Conservation (phyloP, 1,284 basidiomycete species). For the Termitomyces sp. region DNA sequence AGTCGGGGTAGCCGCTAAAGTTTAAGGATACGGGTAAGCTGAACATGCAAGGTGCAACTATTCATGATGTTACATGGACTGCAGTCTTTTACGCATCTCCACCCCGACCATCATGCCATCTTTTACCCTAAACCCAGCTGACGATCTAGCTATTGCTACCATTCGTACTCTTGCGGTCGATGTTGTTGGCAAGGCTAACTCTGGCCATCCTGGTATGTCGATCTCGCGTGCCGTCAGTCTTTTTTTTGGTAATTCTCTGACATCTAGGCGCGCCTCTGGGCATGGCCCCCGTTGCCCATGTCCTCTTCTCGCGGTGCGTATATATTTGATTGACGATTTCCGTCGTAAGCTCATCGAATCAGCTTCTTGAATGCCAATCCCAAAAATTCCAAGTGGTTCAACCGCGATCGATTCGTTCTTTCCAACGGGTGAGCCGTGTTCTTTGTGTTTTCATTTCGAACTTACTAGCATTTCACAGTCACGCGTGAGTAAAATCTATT, state of each 20-base stretch:
- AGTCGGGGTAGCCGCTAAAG: neutral
- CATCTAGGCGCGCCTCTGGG: slow-evolving; percentile 82
- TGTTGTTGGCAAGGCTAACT: slow-evolving; percentile 80
- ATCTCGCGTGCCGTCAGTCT: slow-evolving; percentile 6
- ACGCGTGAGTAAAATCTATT: slow-evolving; percentile 50
- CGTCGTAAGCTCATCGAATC: slow-evolving; percentile 5
- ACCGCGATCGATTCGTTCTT: slow-evolving; percentile 86
- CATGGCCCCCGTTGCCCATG: slow-evolving; percentile 85
- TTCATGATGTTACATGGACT: slow-evolving; percentile 3
- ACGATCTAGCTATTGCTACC: slow-evolving; percentile 59
- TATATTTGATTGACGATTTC: neutral
- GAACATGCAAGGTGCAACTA: slow-evolving; percentile 4
- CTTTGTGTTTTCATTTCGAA: neutral
- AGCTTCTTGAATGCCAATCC: slow-evolving; percentile 87
- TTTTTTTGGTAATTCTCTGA: slow-evolving; percentile 1
- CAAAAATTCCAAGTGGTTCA: slow-evolving; percentile 87
- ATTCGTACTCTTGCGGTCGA: slow-evolving; percentile 72
- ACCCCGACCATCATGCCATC: slow-evolving; percentile 34
- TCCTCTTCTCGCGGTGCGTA: slow-evolving; percentile 74
- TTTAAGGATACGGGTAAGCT: neutral
- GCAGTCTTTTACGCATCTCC: slow-evolving; percentile 7
- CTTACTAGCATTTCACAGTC: slow-evolving; percentile 33
- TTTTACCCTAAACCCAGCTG: slow-evolving; percentile 37
- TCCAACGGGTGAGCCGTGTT: slow-evolving; percentile 63
- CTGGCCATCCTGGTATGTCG: slow-evolving; percentile 77